These are phyloP conservation scores for Cyberlindnera bimundalis DNA, from an alignment of 805 yeast genomes.

Conservation along the genomic window DNA sequence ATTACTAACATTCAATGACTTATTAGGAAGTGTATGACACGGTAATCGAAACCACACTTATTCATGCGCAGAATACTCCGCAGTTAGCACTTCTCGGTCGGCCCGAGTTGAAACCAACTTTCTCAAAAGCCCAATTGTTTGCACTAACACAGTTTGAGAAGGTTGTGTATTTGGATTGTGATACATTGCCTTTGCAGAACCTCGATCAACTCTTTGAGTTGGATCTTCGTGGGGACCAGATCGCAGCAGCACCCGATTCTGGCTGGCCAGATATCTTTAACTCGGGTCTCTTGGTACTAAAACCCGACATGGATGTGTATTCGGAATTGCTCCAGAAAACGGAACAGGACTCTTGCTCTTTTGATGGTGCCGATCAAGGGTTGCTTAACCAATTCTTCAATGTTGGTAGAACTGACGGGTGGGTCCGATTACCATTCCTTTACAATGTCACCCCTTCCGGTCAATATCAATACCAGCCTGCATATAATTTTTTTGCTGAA, in stretches of 20 bases:
- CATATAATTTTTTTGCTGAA: conserved; percentile 48
- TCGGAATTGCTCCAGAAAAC: conserved; percentile 33
- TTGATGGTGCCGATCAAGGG: conserved; percentile 93
- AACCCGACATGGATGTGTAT: conserved; percentile 46
- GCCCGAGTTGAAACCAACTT: conserved; percentile 50
- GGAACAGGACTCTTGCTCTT: conserved; percentile 35
- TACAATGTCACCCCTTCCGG: conserved; percentile 78
- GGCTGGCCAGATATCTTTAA: conserved; percentile 92
- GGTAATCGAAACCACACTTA: conserved; percentile 28
- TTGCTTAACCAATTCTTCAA: conserved; percentile 65
- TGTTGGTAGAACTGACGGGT: conserved; percentile 30
- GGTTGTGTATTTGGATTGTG: conserved; percentile 60
- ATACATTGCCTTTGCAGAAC: conserved; percentile 47
- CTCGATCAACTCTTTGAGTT: conserved; percentile 21
- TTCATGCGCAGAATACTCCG: conserved; percentile 20
- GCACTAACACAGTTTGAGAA: conserved; percentile 43
- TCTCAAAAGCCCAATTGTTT: conserved; percentile 50
- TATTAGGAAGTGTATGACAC: conserved; percentile 19
- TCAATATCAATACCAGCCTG: conserved; percentile 72
- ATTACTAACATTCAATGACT: not conserved
- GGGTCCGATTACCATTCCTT: conserved; percentile 75
- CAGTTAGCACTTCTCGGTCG: conserved; percentile 38
- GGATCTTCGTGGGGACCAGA: conserved; percentile 24
- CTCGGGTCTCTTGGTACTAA: conserved; percentile 63
- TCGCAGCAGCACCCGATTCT: conserved; percentile 58